Percentiles rank a stretch among this genome's conserved stretches.
phyloP scores from a whole-genome alignment of 495 filamentous ascomycete species.

The Neurospora sp. region DNA sequence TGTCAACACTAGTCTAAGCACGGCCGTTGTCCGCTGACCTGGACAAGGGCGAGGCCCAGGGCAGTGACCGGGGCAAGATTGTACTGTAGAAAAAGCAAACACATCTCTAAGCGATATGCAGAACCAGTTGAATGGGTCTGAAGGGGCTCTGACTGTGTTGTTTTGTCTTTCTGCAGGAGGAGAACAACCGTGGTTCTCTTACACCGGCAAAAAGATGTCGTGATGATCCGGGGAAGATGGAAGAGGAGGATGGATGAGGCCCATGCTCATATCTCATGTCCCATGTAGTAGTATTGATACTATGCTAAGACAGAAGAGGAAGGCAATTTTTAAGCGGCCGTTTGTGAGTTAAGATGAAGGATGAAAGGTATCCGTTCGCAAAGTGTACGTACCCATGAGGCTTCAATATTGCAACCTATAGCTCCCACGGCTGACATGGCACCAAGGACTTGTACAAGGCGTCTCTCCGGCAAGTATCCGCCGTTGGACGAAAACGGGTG shows the following conservation, averaged over 20 bases:
- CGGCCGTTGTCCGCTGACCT: background rate
- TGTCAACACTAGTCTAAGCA: background rate
- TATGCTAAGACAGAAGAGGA: background rate
- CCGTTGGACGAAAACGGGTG: background rate
- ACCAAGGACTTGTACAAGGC: constrained; percentile 2
- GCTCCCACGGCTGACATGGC: constrained; percentile 2
- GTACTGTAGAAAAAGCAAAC: background rate
- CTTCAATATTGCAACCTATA: background rate
- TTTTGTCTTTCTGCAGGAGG: background rate
- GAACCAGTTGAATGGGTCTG: background rate
- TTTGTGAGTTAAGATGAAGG: background rate
- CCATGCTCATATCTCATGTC: background rate
- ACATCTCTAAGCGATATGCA: background rate
- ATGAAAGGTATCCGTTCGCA: background rate
- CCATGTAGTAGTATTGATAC: background rate
- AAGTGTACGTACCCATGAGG: background rate
- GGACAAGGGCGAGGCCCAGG: background rate
- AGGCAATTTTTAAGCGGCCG: background rate
- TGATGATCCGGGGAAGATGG: background rate
- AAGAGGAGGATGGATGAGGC: background rate
- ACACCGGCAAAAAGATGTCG: background rate
- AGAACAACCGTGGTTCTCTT: background rate
- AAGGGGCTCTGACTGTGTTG: background rate
- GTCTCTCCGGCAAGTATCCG: background rate
- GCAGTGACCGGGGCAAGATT: background rate